phyloP scores from a whole-genome alignment of 2,329 filamentous ascomycete genomes.

The Microdochium trichocladiopsis region DNA sequence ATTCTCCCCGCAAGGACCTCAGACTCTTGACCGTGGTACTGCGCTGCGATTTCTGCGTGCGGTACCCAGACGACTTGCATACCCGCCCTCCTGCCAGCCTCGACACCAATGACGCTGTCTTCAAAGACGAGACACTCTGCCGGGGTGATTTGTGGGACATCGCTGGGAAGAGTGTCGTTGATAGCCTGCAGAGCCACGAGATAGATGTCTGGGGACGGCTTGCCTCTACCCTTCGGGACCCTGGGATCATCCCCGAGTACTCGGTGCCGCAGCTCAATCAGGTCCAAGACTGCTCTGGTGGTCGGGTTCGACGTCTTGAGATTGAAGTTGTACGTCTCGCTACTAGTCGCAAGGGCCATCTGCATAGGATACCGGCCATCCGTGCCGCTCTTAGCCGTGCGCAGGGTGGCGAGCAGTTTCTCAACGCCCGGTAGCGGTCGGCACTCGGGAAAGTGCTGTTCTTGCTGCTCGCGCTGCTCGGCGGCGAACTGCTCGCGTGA shows the following conservation, averaged over 20 bases:
- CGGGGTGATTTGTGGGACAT: conserved; percentile 43
- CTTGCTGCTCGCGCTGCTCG: conserved; percentile 46
- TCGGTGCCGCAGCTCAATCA: conserved; percentile 44
- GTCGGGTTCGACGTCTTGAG: conserved; percentile 44
- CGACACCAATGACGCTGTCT: conserved; percentile 65
- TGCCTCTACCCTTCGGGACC: conserved; percentile 55
- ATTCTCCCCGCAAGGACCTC: conserved; percentile 22
- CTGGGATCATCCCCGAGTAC: conserved; percentile 61
- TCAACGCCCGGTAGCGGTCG: conserved; percentile 57
- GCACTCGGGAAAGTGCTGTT: conserved; percentile 49
- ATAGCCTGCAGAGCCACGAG: conserved; percentile 58
- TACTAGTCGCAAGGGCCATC: conserved; percentile 62
- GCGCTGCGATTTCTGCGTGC: conserved; percentile 45
- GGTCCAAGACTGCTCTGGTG: conserved; percentile 17
- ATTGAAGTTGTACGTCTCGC: conserved; percentile 48
- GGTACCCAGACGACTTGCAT: conserved; percentile 71
- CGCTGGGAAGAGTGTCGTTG: conserved; percentile 45
- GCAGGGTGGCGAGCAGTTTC: conserved; percentile 42
- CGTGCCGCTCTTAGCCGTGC: conserved; percentile 11
- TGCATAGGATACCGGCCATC: conserved; percentile 28
- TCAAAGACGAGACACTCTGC: conserved; percentile 70
- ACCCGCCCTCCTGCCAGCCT: conserved; percentile 62
- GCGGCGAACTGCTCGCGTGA: conserved; percentile 48
- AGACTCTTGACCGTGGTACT: conserved; percentile 21
- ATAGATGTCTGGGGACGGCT: conserved; percentile 70